Evolutionary conservation across 371 early-diverging fungal genomes (phyloP).

Genomic region (Apophysomyces elegans): DNA sequence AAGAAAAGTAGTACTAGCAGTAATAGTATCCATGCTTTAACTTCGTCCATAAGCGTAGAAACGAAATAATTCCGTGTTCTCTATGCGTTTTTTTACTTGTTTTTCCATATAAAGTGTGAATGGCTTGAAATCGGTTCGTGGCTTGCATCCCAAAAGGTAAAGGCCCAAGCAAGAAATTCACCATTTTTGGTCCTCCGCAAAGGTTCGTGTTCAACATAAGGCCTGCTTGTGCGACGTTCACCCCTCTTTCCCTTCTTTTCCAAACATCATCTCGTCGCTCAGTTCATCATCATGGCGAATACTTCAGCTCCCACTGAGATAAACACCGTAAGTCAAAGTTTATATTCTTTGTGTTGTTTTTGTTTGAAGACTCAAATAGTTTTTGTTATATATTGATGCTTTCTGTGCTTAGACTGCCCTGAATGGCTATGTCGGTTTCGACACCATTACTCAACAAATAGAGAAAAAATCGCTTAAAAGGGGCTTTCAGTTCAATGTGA

Average conservation of each 20-base stretch:
- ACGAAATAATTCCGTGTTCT: too few species aligned
- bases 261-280: constrained; percentile 9
- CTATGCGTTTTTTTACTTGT: too few species aligned
- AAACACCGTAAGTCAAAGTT: neutral
- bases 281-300: constrained; percentile 5
- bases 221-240: constrained; percentile 9
- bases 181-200: neutral
- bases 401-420: constrained; percentile 50
- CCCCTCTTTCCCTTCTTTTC: constrained; percentile 11
- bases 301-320: neutral
- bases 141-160: too few species aligned
- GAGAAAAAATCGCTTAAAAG: constrained; percentile 92
- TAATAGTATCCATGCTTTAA: neutral
- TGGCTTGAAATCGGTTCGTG: neutral
- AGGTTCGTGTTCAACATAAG: constrained; percentile 5
- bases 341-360: too few species aligned
- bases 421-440: constrained; percentile 93
- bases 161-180: neutral
- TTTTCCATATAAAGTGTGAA: too few species aligned
- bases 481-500: constrained; percentile 94
- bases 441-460: constrained; percentile 92
- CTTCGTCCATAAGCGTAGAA: neutral
- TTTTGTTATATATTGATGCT: neutral
- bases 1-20: neutral
- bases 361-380: too few species aligned